Evolutionary conservation across 257 asterid genomes (phyloP), one percentile per base, ranked within the genome.

Genomic region (Plantago major): DNA sequence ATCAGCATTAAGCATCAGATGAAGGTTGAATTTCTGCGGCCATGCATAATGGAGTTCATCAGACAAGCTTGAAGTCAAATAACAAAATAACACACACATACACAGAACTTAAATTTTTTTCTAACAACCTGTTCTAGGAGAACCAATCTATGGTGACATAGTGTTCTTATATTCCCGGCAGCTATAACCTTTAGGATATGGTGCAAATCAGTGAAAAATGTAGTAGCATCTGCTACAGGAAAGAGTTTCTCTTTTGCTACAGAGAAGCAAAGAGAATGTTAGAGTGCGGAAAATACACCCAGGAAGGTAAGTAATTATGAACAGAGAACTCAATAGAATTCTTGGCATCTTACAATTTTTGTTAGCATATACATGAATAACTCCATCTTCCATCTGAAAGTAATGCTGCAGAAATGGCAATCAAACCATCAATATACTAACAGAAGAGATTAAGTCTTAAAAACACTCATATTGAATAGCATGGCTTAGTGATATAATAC

Each of bases 1-100:
- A 76, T 92, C 99, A 76, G 99, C 97, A 70, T 92, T 92, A 67
- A 92, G 97, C 97, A 92, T 88, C 85, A 92, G 83, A 76, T 92
- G 99, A 67, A 92, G 96, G 78, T 86, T 88, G 91, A 92, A 92
- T 83, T 92, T 92, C 99, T 92, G 91, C 50, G 69, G 40, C n/a
- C 49, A 67, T 42, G 63, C 42, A 67, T 30, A 33, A 13, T 28
- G 46, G 46, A 55, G 49, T 59, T 64, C 18, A 58, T 49, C 42
- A 64, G 57, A 59, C 40, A 38, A 70, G 28, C 11, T 40, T 33
- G 55, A 22, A 2, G 58, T 8, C 37, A 10, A 13, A 46, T 55
- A 15, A 46, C 67, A 65, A 54, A 64, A 59, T 55, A 43, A 67
- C 44, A 43, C 60, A 58, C 10, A 6, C 16, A 43, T 60, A 58